phyloP scores from a whole-genome alignment of 2,329 filamentous ascomycete genomes.

The Chrysoporthe deuterocubensis region DNA sequence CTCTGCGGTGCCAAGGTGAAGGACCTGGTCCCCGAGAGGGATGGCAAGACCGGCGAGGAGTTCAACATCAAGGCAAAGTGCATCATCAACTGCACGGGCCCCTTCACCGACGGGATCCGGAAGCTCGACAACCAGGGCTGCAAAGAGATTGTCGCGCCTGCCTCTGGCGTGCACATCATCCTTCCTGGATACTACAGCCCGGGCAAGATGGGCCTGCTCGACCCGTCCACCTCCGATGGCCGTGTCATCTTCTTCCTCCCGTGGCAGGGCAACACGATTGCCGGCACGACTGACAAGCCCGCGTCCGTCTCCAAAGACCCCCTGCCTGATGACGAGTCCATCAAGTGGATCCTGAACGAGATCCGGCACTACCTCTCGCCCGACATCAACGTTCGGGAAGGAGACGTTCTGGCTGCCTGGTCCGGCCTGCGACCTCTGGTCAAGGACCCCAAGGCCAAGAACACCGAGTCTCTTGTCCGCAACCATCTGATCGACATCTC shows the following conservation, averaged over 20 bases:
- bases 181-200: constrained; percentile 80
- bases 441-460: constrained; percentile 78
- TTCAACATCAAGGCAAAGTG: constrained; percentile 79
- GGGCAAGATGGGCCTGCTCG: constrained; percentile 80
- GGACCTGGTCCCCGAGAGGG: constrained; percentile 61
- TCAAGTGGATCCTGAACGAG: constrained; percentile 81
- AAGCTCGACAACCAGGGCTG: constrained; percentile 76
- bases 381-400: constrained; percentile 73
- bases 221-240: constrained; percentile 81
- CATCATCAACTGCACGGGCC: constrained; percentile 82
- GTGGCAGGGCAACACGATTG: constrained; percentile 86
- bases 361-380: constrained; percentile 76
- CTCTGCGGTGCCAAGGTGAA: constrained; percentile 71
- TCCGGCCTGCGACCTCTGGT: constrained; percentile 79
- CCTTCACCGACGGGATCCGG: constrained; percentile 79
- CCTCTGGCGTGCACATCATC: constrained; percentile 82
- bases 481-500: constrained; percentile 81
- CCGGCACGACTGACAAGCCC: constrained; percentile 79
- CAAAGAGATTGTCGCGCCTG: constrained; percentile 76
- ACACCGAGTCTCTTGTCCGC: constrained; percentile 81
- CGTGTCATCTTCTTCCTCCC: constrained; percentile 87
- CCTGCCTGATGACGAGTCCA: constrained; percentile 74
- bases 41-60: constrained; percentile 58
- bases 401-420: constrained; percentile 81
- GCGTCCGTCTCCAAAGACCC: constrained; percentile 71